These are phyloP conservation scores for Esteya vermicola DNA, from an alignment of 2,329 filamentous ascomycete species.

Conservation along the genomic window DNA sequence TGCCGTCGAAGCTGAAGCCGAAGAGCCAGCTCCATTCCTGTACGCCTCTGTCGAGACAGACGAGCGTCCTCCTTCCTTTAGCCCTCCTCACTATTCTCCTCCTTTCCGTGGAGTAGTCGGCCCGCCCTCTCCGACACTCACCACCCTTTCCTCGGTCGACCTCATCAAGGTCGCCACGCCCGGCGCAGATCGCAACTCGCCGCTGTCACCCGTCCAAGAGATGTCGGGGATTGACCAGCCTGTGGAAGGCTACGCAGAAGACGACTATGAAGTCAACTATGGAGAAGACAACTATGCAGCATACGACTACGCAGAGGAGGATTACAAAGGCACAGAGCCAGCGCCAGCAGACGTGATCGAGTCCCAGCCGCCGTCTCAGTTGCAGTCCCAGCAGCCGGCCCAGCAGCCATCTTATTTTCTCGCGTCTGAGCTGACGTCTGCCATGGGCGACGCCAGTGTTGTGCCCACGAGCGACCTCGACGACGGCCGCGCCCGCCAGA, in stretches of 20 bases:
- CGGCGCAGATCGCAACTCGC: background rate
- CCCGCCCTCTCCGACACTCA: background rate
- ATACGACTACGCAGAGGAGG: background rate
- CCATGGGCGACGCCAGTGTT: too few species aligned
- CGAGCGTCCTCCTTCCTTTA: too few species aligned
- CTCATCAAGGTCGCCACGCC: slow-evolving; percentile 1
- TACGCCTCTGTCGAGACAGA: background rate
- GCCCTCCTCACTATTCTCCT: background rate
- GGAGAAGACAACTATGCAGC: background rate
- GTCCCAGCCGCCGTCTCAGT: too few species aligned
- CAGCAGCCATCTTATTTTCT: too few species aligned
- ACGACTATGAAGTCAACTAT: background rate
- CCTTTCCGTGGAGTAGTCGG: background rate
- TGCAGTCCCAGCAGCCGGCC: too few species aligned
- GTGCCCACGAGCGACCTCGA: too few species aligned
- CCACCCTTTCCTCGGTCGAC: slow-evolving; percentile 4
- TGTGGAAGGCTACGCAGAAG: background rate
- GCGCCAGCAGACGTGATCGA: too few species aligned
- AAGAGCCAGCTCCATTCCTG: background rate
- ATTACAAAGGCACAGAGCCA: too few species aligned
- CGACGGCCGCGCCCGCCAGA: too few species aligned
- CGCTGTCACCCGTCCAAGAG: background rate
- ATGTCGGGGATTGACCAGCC: background rate
- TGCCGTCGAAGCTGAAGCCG: too few species aligned
- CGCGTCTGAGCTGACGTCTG: too few species aligned